Base-by-base conservation (phyloP, 148 eudicot species). In the Chenopodium suecicum region DNA sequence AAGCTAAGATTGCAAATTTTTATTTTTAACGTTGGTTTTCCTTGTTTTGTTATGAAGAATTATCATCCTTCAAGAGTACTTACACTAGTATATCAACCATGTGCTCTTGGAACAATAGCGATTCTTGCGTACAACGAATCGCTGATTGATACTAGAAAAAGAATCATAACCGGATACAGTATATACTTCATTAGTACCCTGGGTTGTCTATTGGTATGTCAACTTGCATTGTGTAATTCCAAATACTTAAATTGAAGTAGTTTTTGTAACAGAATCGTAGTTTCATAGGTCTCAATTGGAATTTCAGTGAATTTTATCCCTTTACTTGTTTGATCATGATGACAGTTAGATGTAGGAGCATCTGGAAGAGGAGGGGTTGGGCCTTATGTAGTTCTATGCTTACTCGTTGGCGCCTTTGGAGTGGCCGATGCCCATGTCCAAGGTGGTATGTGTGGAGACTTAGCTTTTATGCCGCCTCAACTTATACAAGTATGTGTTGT, bases 61-160 rank as follows among this genome's bases (percentile, higher is more conserved):
- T 93, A 93, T 75, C 94, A 93, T 86, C 94, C 94, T 56, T 74
- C 93, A 11, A 86, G 97, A 82, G 94, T 93, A 25, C 93, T 93
- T 71, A 90, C 97, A 7, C 90, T 93, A 0, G 90, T 90, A 22
- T 91, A 91, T 69, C 94, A 90, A 77, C 93, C 97, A 46, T 93
- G 88, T 81, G 97, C 94, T 11, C 65, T 91, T 68, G 92, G 85
- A 75, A 58, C 84, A 73, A 84, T 85, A 80, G 83, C 77, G 46
- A 72, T 88, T 11, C 86, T 90, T 13, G 86, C 92, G 6, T 90
- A 87, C 63, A 41, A 90, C 9, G 94, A 93, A 85, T 78, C 94
- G 1, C 88, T 76, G 50, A 65, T 90, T 14, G 69, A 90, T 81
- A 91, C 97, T 23, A 87, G 97, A 68, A 77, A 73, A 74, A 85